A percentile compares a stretch with the other conserved stretches of the same genome.
phyloP scores from a whole-genome alignment of 2,329 filamentous ascomycete genomes.

The Ilyonectria sp. region DNA sequence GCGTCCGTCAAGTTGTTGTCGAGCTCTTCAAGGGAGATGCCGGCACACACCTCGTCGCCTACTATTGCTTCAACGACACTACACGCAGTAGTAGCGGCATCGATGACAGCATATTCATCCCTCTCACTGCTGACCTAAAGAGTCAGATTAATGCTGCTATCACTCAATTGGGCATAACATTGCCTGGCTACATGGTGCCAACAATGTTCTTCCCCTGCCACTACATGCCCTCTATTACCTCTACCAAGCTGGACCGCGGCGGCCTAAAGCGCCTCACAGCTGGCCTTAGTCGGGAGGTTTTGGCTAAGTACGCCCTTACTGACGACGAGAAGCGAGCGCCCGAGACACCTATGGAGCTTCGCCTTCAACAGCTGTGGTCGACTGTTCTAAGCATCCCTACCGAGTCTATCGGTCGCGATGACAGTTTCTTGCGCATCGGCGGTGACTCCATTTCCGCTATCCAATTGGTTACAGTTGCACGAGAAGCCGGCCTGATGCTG shows the following conservation, averaged over 20 bases:
- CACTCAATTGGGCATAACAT: conserved; percentile 5
- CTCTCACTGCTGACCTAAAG: neutral
- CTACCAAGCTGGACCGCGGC: conserved; percentile 39
- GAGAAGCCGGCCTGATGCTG: conserved; percentile 9
- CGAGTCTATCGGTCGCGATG: conserved; percentile 37
- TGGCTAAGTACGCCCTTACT: conserved; percentile 1
- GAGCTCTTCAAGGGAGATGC: conserved; percentile 8
- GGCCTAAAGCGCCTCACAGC: conserved; percentile 18
- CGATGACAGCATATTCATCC: neutral
- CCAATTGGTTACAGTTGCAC: conserved; percentile 43
- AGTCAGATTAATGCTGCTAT: neutral
- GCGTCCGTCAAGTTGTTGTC: neutral
- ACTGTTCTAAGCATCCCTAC: conserved; percentile 43
- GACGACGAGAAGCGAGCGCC: conserved; percentile 5
- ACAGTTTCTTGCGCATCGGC: conserved; percentile 31
- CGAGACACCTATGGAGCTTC: neutral
- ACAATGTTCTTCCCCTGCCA: conserved; percentile 33
- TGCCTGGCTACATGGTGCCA: conserved; percentile 41
- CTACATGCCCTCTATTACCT: conserved; percentile 31
- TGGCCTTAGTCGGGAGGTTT: conserved; percentile 20
- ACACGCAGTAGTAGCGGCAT: neutral
- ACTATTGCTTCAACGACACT: neutral
- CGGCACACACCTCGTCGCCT: conserved; percentile 2
- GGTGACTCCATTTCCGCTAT: conserved; percentile 39
- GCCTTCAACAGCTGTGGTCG: conserved; percentile 52